phyloP scores from a whole-genome alignment of 768 basidiomycete genomes.

The Leucocoprinus birnbaumii region DNA sequence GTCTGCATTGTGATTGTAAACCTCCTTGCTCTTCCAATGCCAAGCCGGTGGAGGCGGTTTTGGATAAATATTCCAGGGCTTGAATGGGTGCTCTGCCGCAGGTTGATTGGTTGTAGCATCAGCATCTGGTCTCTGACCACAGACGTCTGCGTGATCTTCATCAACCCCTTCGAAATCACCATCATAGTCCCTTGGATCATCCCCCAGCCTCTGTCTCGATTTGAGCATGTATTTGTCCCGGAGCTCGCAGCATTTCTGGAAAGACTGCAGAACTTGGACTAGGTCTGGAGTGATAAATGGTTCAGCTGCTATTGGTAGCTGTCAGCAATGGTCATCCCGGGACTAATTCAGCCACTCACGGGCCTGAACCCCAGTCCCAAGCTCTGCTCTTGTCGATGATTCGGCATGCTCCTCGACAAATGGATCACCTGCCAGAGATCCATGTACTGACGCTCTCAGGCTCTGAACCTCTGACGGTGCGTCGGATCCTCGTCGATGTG shows the following conservation, averaged over 20 bases:
- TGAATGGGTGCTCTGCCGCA: conserved; percentile 23
- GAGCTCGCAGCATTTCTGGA: conserved; percentile 83
- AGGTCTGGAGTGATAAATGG: conserved; percentile 42
- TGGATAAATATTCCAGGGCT: conserved; percentile 89
- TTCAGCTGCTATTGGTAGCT: conserved; percentile 16
- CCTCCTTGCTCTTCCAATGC: conserved; percentile 71
- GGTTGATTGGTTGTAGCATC: conserved; percentile 22
- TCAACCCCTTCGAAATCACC: conserved; percentile 67
- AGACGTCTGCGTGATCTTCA: conserved; percentile 59
- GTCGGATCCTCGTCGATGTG: conserved; percentile 63
- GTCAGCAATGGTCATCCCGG: not conserved
- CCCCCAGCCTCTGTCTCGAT: conserved; percentile 89
- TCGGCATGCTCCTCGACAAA: conserved; percentile 33
- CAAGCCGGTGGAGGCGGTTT: conserved; percentile 93
- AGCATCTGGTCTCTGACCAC: conserved; percentile 65
- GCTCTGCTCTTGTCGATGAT: conserved; percentile 11
- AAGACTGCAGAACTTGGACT: conserved; percentile 58
- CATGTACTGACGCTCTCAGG: conserved; percentile 24
- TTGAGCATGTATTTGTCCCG: conserved; percentile 93
- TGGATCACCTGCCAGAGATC: conserved; percentile 22
- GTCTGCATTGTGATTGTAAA: conserved; percentile 38
- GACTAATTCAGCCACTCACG: conserved; percentile 18
- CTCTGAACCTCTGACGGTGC: conserved; percentile 40
- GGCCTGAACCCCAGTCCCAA: conserved; percentile 25
- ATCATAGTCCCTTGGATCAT: conserved; percentile 93